Base-by-base conservation (phyloP, 2,329 filamentous ascomycete species). In the Aspergillus sp. region DNA sequence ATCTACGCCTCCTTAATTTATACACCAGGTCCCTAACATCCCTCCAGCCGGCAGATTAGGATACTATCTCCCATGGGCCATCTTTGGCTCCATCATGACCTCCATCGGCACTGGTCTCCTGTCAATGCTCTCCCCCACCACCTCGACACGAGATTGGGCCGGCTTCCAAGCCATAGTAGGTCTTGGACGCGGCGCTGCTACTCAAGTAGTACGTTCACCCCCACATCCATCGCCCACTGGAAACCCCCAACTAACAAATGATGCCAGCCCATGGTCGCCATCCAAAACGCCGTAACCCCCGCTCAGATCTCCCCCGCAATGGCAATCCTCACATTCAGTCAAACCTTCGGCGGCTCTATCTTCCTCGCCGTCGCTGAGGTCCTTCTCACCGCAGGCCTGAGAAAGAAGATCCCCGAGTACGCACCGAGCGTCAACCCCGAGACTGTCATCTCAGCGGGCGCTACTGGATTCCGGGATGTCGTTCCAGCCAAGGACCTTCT, bases 331-430 rank as follows among this genome's bases (percentile, higher is more conserved):
- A 74, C 77, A 57, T 80, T 78, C 65, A 61, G 61, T 44, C 75
- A 79, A 50, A 78, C 73, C 2, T 73, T 80, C n/a, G 74, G 75
- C n/a, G 78, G 77, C 2, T 71, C 77, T 0, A 54, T 86, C 1
- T 85, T 85, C 61, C 77, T 86, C 27, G 79, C 79, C 3, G 76
- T 84, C 23, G 83, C 75, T 0, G 78, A 86, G 62, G 80, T 79
- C 57, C 77, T 86, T 15, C 82, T 84, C 68, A 71, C 73, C 4
- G 77, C 79, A 50, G 70, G 70, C 1, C 67, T 83, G 0, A 62
- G 77, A n/a, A 64, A 62, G 1, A 69, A 67, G 4, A 64, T 81
- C 2, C 64, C 66, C 3, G 52, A 63, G 15, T 72, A 73, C 10
- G 70, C 77, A 2, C 77, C 79, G 1, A 64, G 59, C 8, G 67